Percentiles rank a stretch among this genome's conserved stretches.
phyloP scores from a whole-genome alignment of 2,329 filamentous ascomycete genomes.

The Tolypocladium ophioglossoides region DNA sequence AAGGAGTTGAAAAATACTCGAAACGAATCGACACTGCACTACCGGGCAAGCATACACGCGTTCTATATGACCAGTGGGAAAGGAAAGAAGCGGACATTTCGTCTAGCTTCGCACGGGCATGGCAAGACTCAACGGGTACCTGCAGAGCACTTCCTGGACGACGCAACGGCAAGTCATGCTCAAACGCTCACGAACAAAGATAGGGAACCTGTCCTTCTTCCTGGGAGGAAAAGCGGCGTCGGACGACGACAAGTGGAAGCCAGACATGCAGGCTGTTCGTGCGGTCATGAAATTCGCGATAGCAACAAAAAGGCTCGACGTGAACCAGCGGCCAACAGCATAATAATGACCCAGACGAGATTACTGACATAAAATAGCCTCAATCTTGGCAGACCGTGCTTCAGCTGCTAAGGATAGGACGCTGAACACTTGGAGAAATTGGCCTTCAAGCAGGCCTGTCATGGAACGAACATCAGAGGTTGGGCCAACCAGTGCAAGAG shows the following conservation, averaged over 20 bases:
- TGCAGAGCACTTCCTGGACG: slow-evolving; percentile 2
- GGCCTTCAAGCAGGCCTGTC: slow-evolving; percentile 8
- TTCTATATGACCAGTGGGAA: slow-evolving; percentile 1
- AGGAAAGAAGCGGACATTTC: slow-evolving; percentile 1
- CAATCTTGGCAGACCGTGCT: slow-evolving; percentile 3
- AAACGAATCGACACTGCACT: slow-evolving; percentile 4
- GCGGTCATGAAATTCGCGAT: slow-evolving; percentile 5
- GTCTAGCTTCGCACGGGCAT: slow-evolving; percentile 4
- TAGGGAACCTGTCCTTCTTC: slow-evolving; percentile 4
- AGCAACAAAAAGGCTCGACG: slow-evolving; percentile 2
- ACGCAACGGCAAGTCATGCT: background rate
- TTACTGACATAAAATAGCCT: slow-evolving; percentile 4
- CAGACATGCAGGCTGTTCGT: slow-evolving; percentile 1
- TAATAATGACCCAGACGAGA: background rate
- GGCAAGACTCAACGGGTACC: slow-evolving; percentile 2
- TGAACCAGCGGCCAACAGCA: background rate
- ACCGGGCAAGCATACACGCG: slow-evolving; percentile 3
- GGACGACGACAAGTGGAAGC: slow-evolving; percentile 2
- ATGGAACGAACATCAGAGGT: background rate
- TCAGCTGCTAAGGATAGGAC: slow-evolving; percentile 8
- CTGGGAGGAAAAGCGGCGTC: slow-evolving; percentile 4
- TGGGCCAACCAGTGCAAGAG: too few species aligned
- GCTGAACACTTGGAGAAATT: slow-evolving; percentile 9
- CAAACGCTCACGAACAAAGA: slow-evolving; percentile 1
- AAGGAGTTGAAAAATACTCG: slow-evolving; percentile 3